Conservation (phyloP, 306 rosid genomes). For the Ochetophila trinervis region DNA sequence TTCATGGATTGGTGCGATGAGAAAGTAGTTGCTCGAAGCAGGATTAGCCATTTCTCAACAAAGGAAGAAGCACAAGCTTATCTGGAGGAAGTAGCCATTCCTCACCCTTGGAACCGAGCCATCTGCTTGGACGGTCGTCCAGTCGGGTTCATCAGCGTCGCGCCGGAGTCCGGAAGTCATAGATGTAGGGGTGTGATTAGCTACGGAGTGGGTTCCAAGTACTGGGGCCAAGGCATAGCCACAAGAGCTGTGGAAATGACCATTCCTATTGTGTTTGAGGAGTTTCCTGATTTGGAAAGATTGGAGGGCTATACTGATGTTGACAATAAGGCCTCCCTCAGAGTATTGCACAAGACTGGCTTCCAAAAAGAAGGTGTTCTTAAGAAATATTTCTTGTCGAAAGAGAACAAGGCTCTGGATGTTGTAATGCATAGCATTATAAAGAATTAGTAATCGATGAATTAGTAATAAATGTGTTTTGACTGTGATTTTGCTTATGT, state of each 20-base stretch:
- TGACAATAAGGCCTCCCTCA: not conserved
- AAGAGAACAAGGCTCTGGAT: constrained; percentile 1
- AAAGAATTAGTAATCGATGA: too few relatives aligned
- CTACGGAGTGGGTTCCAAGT: constrained; percentile 1
- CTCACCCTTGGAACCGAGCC: constrained; percentile 15
- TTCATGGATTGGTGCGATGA: too few relatives aligned
- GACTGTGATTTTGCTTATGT: too few relatives aligned
- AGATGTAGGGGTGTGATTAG: not conserved
- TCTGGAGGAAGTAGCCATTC: too few relatives aligned
- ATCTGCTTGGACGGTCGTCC: constrained; percentile 9
- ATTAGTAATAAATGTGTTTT: too few relatives aligned
- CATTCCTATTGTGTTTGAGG: not conserved
- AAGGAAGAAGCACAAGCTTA: too few relatives aligned
- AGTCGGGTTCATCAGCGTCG: constrained; percentile 23
- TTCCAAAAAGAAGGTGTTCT: constrained; percentile 1
- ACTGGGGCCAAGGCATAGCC: constrained; percentile 3
- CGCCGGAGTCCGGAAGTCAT: not conserved
- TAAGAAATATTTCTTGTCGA: not conserved
- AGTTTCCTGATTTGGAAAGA: constrained; percentile 3
- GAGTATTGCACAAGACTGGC: constrained; percentile 1
- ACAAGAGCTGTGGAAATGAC: not conserved
- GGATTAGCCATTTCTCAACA: too few relatives aligned
- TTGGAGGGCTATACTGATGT: not conserved
- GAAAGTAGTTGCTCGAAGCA: too few relatives aligned
- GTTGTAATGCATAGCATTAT: not conserved